phyloP scores from a whole-genome alignment of 2,329 filamentous ascomycete genomes.

The Claviceps pusilla region DNA sequence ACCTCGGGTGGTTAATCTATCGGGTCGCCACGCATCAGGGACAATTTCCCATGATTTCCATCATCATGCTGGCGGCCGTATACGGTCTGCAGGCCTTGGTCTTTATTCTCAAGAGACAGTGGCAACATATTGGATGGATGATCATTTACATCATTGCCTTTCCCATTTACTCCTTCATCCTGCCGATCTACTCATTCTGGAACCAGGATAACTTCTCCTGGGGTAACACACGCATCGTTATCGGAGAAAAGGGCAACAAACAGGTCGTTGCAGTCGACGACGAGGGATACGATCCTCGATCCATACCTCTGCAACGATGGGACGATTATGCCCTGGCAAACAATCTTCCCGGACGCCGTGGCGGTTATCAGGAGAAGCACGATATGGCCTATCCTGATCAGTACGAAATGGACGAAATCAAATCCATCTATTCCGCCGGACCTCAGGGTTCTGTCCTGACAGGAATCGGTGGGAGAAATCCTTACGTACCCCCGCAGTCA shows the following conservation, averaged over 20 bases:
- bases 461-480: slow-evolving; percentile 57
- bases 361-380: slow-evolving; percentile 49
- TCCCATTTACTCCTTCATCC: slow-evolving; percentile 79
- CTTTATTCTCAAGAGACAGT: slow-evolving; percentile 92
- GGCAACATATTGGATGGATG: slow-evolving; percentile 99
- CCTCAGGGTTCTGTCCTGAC: slow-evolving; percentile 77
- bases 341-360: slow-evolving; percentile 80
- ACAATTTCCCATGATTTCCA: slow-evolving; percentile 71
- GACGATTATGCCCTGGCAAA: slow-evolving; percentile 85
- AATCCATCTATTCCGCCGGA: slow-evolving; percentile 86
- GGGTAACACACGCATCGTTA: slow-evolving; percentile 96
- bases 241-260: slow-evolving; percentile 84
- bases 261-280: slow-evolving; percentile 76
- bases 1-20: slow-evolving; percentile 81
- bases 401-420: slow-evolving; percentile 97
- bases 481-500: slow-evolving; percentile 72
- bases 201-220: slow-evolving; percentile 98
- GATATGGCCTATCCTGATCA: slow-evolving; percentile 56
- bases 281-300: slow-evolving; percentile 77
- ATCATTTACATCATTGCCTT: slow-evolving; percentile 94
- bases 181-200: slow-evolving; percentile 98
- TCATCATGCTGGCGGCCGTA: slow-evolving; percentile 76
- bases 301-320: slow-evolving; percentile 89
- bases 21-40: slow-evolving; percentile 51
- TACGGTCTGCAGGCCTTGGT: slow-evolving; percentile 94